These are phyloP conservation scores for Rhodotorula toruloides DNA, from an alignment of 768 basidiomycete genomes.

Conservation along the genomic window DNA sequence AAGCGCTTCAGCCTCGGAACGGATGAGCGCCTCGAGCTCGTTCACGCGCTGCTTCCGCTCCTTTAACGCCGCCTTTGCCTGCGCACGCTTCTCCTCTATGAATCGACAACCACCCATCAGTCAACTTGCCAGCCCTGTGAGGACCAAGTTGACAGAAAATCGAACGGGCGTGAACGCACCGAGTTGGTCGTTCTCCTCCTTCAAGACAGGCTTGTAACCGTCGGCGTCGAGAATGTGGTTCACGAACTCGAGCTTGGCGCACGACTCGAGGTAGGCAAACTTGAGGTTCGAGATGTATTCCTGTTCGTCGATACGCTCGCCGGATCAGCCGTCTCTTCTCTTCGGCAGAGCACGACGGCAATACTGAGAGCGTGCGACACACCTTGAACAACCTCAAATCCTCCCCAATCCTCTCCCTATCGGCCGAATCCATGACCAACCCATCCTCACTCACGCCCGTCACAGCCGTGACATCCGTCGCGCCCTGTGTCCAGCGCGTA, in stretches of 20 bases:
- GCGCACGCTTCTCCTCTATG: neutral
- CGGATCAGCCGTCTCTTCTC: neutral
- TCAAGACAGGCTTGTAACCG: conserved; percentile 4
- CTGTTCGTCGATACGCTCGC: neutral
- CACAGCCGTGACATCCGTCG: conserved; percentile 9
- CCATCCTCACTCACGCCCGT: conserved; percentile 22
- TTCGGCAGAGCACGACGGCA: neutral
- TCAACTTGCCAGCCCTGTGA: too few species aligned
- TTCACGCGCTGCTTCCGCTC: conserved; percentile 11
- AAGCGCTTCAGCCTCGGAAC: conserved; percentile 24
- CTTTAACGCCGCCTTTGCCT: conserved; percentile 18
- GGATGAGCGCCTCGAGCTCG: conserved; percentile 29
- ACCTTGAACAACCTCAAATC: conserved; percentile 38
- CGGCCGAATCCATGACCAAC: conserved; percentile 19
- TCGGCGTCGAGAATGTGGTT: conserved; percentile 11
- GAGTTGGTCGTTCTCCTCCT: conserved; percentile 17
- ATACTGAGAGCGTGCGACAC: too few species aligned
- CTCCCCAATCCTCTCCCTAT: conserved; percentile 10
- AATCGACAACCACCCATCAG: too few species aligned
- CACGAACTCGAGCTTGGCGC: conserved; percentile 28
- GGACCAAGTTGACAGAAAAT: neutral
- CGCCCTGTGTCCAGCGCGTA: conserved; percentile 24
- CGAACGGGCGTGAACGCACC: too few species aligned
- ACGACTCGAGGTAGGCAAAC: conserved; percentile 39
- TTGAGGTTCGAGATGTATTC: conserved; percentile 34